Evolutionary conservation across 2,329 filamentous ascomycete genomes (phyloP).

Genomic region (Didymella glomerata): DNA sequence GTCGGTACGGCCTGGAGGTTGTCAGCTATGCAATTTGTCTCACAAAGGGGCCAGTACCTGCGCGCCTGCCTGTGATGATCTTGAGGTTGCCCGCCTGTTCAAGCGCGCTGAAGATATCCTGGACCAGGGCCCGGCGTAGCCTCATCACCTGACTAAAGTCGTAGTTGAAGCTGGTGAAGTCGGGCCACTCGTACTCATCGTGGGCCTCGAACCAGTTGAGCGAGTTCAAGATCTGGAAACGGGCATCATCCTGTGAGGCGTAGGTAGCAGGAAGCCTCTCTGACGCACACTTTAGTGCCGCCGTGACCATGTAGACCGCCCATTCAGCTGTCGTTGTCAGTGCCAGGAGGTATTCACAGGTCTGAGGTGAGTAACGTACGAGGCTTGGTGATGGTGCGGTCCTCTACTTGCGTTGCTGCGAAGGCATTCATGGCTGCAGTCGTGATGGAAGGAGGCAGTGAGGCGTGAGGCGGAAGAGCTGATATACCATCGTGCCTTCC

Average conservation of each 20-base stretch:
- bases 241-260: conserved; percentile 17
- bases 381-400: conserved; percentile 21
- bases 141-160: conserved; percentile 31
- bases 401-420: conserved; percentile 10
- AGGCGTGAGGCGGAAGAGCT: background rate
- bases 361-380: conserved; percentile 10
- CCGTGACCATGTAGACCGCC: conserved; percentile 25
- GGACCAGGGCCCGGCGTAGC: conserved; percentile 27
- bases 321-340: conserved; percentile 23
- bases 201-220: conserved; percentile 31
- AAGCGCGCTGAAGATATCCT: conserved; percentile 26
- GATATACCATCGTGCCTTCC: conserved; percentile 3
- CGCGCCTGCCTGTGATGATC: background rate
- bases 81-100: conserved; percentile 17
- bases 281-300: conserved; percentile 22
- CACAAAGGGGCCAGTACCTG: background rate
- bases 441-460: background rate
- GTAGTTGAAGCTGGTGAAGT: conserved; percentile 22
- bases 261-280: conserved; percentile 10
- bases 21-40: background rate
- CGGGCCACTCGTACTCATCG: conserved; percentile 28
- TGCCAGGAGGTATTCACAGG: background rate
- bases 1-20: background rate
- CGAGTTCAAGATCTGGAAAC: conserved; percentile 19
- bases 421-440: background rate